A percentile compares a stretch with the other conserved stretches of the same genome.
Conservation (phyloP, 805 yeast species). For the Wickerhamomyces sydowiorum region DNA sequence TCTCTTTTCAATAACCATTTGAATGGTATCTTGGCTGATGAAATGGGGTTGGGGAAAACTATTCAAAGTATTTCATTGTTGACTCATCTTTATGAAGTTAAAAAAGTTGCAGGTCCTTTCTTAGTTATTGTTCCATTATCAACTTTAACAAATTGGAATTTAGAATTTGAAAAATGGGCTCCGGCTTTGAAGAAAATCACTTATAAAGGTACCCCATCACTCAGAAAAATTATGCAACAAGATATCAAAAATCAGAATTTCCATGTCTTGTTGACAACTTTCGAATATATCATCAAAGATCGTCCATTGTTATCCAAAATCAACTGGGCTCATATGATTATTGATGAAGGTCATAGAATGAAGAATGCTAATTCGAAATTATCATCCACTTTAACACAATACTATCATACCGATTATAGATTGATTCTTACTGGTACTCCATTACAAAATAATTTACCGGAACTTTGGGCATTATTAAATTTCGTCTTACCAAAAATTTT, state of each 20-base stretch:
- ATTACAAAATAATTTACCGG: constrained; percentile 77
- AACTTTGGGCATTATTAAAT: constrained; percentile 78
- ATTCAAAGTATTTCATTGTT: constrained; percentile 74
- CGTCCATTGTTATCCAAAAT: constrained; percentile 63
- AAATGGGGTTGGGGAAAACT: constrained; percentile 99
- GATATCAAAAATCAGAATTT: constrained; percentile 65
- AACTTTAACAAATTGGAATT: constrained; percentile 79
- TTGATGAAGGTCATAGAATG: constrained; percentile 90
- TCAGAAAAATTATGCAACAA: constrained; percentile 59
- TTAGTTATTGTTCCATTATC: constrained; percentile 80
- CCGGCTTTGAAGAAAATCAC: constrained; percentile 67
- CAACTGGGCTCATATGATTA: constrained; percentile 81
- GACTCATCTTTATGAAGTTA: constrained; percentile 63
- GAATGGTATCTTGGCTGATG: constrained; percentile 97
- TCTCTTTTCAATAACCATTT: constrained; percentile 90
- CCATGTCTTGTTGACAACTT: constrained; percentile 73
- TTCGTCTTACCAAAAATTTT: constrained; percentile 80
- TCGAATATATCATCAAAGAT: constrained; percentile 76
- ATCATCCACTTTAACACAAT: constrained; percentile 63
- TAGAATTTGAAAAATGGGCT: constrained; percentile 87
- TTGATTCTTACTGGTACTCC: constrained; percentile 87
- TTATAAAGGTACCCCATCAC: constrained; percentile 73
- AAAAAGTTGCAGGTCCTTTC: constrained; percentile 62
- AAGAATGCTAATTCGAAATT: constrained; percentile 72
- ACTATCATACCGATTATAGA: constrained; percentile 70